Evolutionary conservation across 129 eudicot genomes (phyloP), one percentile per base, ranked within the genome.

Genomic region (Escallonia herrerae): DNA sequence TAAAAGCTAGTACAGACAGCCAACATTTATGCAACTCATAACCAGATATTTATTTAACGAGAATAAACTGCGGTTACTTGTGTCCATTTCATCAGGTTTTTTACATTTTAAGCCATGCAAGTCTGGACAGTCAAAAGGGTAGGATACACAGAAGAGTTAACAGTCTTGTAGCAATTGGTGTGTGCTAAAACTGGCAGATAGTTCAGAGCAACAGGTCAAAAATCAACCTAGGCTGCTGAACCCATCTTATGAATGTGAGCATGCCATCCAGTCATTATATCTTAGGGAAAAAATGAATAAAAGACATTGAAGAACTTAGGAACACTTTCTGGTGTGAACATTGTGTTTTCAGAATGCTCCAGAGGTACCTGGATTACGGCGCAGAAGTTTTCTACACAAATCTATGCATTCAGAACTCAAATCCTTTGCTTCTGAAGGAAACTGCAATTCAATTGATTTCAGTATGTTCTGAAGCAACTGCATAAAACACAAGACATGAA

Each of bases 381-480:
- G 84, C 53, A 89, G 85, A 72, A 89, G 69, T 72, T 89, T 89
- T 62, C 72, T 84, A 72, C 96, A 89, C 64, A 89, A 72, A 66
- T 89, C 96, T 11, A 77, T 49, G 68, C 96, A 83, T 48, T 80
- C 83, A 60, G 86, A 76, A 79, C 77, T 89, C 72, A 89, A 76
- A 80, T 85, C 86, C 73, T 77, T 81, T n/a, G 63, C 71, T 60
- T 89, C 87, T 68, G 80, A 81, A 58, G 96, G 96, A 86, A 89
- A 85, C 12, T 75, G 87, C 73, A 89, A 76, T 68, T 85, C 90
- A 38, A 79, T 75, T 69, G 94, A 80, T 69, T 76, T 89, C 73
- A 83, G 66, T 76, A 89, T 89, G 70, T 85, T 89, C 62, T 86
- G 84, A 64, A 83, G 94, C 77, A 89, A 78, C 96, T 89, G 84